Evolutionary conservation across 192 early-diverging fungal genomes (phyloP), one percentile per base, ranked within the genome.

Genomic region (Umbelopsis sp.): DNA sequence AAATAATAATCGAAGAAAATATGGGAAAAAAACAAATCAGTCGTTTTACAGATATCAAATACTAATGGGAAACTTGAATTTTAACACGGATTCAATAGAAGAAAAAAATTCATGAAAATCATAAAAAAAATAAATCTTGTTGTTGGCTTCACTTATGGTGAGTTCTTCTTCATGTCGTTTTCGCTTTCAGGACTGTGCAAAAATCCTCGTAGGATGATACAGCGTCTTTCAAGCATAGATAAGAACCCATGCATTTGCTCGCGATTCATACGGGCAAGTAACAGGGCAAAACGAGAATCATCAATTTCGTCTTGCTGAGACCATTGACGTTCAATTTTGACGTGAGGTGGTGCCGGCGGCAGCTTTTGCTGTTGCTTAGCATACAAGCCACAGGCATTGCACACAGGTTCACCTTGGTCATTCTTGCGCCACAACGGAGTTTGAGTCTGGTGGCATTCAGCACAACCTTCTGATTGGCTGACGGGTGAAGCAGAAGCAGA

Each of bases 341-440:
- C 82, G 23, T 83, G 83, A 12, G 84, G 79, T 0, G 78, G 27
- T 30, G 27, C 74, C 8, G 84, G 82, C 22, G 82, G 75, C 55
- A 82, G 80, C 48, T 81, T 70, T 23, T 87, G 84, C 64, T 87
- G 85, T n/a, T 85, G 75, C 10, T 82, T 82, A 20, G 86, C 73
- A 68, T 87, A 87, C 7, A 87, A 74, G 11, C 91, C 91, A 74
- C 93, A 94, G 3, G 93, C 93, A 70, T 94, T 94, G 74, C 93
- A 94, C 21, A 93, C 85, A 6, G 91, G 83, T 68, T 88, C 83
- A 58, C 91, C 91, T 64, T 87, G 80, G 16, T 88, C 86, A 68
- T 92, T 87, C 66, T 92, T 88, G 7, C 93, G 86, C 93, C 93
- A 94, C 53, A 94, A 81, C 11, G 93, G 93, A 18, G 93, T 94